Evolutionary conservation across 768 basidiomycete species (phyloP), one percentile per base, ranked within the genome.

Genomic region (Mycena alexandri): DNA sequence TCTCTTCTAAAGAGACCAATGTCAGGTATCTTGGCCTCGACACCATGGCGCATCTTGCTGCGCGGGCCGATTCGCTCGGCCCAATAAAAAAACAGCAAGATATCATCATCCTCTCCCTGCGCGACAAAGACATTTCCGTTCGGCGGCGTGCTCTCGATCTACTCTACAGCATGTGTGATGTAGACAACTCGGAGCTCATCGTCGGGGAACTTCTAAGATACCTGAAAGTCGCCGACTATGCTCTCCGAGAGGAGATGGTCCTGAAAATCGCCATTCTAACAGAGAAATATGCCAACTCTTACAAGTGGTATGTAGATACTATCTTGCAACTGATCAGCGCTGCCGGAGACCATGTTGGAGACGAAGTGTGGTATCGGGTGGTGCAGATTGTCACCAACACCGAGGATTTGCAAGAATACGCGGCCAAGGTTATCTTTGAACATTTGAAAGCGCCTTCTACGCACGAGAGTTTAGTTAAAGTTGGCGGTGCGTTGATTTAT

Each of bases 321-420:
- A 94, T 99, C 75, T 81, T 99, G 72, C 92, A 96, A 75, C 88
- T 99, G 63, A 97, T 99, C 77, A 94, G 93, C 75, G 91, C 95
- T 44, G 98, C 98, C 13, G 98, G 98, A 60, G 98, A 99, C 75
- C 96, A 99, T 76, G 97, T 99, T 58, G 98, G 98, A 51, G 97
- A 99, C 71, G 98, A 99, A 82, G 98, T 99, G 38, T 99, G 98
- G 98, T 99, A 98, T 79, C 93, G 98, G 58, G 96, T 99, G 55
- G 93, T 99, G 29, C 98, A 98, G 76, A 98, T 99, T 67, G 94
- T 98, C 53, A 98, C 95, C 51, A 99, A 99, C 76, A 99, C 98
- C 24, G 97, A 98, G 77, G 95, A 99, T 79, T 83, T 99, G 34
- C 96, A 99, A 77, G 89, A 93, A 70, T 99, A 99, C 80, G 98